These are phyloP conservation scores for Beauveria caledonica DNA, from an alignment of 2,329 filamentous ascomycete species.

Conservation along the genomic window DNA sequence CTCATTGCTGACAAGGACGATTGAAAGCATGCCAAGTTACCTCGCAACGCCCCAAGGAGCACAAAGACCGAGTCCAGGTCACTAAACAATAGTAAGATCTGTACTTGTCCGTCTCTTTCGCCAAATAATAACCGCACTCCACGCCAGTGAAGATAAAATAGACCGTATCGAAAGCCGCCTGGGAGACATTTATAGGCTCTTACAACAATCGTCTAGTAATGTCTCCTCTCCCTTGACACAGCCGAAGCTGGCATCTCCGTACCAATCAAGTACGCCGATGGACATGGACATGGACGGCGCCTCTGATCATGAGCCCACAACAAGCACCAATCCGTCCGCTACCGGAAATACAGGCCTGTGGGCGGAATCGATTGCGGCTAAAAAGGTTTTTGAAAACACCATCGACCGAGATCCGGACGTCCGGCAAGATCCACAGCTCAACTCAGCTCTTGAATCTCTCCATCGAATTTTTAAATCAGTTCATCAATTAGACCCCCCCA, in stretches of 20 bases:
- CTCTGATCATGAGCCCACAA: background rate
- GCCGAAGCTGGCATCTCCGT: background rate
- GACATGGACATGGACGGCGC: background rate
- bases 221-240: background rate
- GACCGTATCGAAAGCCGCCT: slow-evolving; percentile 6
- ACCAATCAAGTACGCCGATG: background rate
- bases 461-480: background rate
- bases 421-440: background rate
- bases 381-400: background rate
- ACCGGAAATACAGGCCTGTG: background rate
- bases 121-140: background rate
- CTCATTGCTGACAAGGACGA: background rate
- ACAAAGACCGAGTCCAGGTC: slow-evolving; percentile 1
- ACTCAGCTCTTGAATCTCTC: background rate
- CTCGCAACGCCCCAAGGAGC: slow-evolving; percentile 1
- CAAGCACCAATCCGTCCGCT: background rate
- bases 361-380: background rate
- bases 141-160: slow-evolving; percentile 2
- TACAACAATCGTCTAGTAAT: background rate
- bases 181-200: background rate
- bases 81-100: slow-evolving; percentile 7
- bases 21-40: background rate
- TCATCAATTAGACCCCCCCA: background rate
- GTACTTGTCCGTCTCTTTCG: background rate
- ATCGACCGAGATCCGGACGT: background rate